A percentile compares a stretch with the other conserved stretches of the same genome.
Evolutionary conservation across 2,329 filamentous ascomycete species (phyloP).

Genomic region (Fusarium sp.): DNA sequence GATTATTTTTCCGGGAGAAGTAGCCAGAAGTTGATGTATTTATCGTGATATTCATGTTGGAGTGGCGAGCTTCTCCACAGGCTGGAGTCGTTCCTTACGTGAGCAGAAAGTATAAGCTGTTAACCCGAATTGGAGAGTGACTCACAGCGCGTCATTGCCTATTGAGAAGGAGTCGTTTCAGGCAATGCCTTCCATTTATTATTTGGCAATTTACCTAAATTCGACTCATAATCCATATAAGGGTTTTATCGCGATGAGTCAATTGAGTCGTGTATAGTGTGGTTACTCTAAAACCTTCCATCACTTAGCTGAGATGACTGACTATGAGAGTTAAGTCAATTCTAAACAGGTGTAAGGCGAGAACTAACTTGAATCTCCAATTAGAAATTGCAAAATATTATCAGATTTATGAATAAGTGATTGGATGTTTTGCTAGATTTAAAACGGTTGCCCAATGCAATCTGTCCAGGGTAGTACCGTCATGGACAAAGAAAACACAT

Average conservation of each 20-base stretch:
- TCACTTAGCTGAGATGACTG: background rate
- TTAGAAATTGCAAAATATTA: background rate
- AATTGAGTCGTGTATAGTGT: background rate
- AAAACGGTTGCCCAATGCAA: background rate
- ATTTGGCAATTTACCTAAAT: background rate
- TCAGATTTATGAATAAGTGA: background rate
- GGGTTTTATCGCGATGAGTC: background rate
- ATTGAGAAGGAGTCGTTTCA: background rate
- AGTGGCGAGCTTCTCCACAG: slow-evolving; percentile 38
- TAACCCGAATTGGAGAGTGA: slow-evolving; percentile 33
- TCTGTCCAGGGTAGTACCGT: background rate
- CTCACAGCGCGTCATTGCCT: slow-evolving; percentile 31
- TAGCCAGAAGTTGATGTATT: slow-evolving; percentile 19
- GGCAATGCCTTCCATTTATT: background rate
- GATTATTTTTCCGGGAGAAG: background rate
- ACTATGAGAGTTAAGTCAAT: background rate
- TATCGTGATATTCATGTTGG: slow-evolving; percentile 30
- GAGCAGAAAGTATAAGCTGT: slow-evolving; percentile 27
- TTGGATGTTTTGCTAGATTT: background rate
- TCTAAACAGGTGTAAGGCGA: background rate
- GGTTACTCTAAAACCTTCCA: background rate
- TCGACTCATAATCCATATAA: slow-evolving; percentile 22
- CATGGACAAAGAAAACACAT: slow-evolving; percentile 9
- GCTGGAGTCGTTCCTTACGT: slow-evolving; percentile 28
- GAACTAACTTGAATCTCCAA: background rate